phyloP scores from a whole-genome alignment of 768 basidiomycete genomes.

The Hericium erinaceus region DNA sequence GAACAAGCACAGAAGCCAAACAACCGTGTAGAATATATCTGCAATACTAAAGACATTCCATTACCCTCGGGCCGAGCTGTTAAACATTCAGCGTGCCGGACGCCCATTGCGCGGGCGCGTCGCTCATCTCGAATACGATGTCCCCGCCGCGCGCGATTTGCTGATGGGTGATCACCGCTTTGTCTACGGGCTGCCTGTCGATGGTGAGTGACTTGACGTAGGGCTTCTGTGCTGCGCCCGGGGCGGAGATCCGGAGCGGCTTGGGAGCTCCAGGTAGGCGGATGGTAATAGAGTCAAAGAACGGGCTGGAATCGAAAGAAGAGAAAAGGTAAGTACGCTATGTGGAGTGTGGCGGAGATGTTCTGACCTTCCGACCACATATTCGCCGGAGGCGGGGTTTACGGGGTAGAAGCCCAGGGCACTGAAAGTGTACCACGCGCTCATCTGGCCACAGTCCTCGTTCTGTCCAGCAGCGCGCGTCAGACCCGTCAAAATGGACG shows the following conservation, averaged over 20 bases:
- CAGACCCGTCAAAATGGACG: neutral
- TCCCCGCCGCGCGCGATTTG: slow-evolving; percentile 49
- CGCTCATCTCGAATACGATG: slow-evolving; percentile 59
- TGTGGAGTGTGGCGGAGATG: neutral
- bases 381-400: slow-evolving; percentile 68
- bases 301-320: slow-evolving; percentile 25
- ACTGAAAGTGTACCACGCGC: slow-evolving; percentile 79
- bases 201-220: slow-evolving; percentile 54
- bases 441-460: slow-evolving; percentile 89
- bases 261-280: slow-evolving; percentile 34
- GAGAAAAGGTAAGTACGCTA: neutral
- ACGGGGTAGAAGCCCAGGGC: slow-evolving; percentile 82
- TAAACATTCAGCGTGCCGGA: slow-evolving; percentile 14
- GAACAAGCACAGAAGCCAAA: no score
- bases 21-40: no score
- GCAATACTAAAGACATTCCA: no score
- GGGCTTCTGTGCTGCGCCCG: slow-evolving; percentile 46
- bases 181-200: slow-evolving; percentile 35
- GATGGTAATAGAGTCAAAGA: slow-evolving; percentile 46
- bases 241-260: slow-evolving; percentile 42
- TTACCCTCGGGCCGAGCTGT: neutral
- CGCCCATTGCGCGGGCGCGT: slow-evolving; percentile 35
- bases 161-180: slow-evolving; percentile 48
- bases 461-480: slow-evolving; percentile 35
- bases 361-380: slow-evolving; percentile 64